phyloP scores from a whole-genome alignment of 306 rosid species.

The Abrus pulchellus region DNA sequence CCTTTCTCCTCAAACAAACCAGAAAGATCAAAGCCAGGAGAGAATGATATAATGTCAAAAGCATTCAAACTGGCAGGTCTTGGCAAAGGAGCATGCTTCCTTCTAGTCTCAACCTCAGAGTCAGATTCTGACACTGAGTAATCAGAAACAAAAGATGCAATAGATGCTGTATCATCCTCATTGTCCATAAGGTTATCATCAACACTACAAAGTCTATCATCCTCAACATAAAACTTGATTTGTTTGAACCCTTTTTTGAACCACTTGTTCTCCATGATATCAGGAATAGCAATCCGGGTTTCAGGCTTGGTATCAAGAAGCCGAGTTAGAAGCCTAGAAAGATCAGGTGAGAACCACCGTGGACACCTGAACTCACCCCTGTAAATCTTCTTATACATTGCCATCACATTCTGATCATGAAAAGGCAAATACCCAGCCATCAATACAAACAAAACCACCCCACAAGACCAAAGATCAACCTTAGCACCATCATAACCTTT shows the following conservation, averaged over 20 bases:
- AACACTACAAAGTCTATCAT: conserved; percentile 77
- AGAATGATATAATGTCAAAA: conserved; percentile 85
- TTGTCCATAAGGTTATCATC: conserved; percentile 51
- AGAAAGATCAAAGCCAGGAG: conserved; percentile 81
- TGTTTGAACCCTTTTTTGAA: conserved; percentile 90
- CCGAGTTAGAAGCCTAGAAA: conserved; percentile 56
- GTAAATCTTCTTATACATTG: conserved; percentile 91
- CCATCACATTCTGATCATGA: conserved; percentile 90
- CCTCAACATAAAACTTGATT: conserved; percentile 86
- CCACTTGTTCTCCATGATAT: conserved; percentile 90
- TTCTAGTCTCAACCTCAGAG: conserved; percentile 50
- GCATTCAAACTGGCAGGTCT: conserved; percentile 93
- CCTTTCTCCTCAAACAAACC: conserved; percentile 91
- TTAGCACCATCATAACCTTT: conserved; percentile 89
- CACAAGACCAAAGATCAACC: conserved; percentile 96
- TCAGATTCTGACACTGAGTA: conserved; percentile 54
- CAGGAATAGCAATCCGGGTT: conserved; percentile 75
- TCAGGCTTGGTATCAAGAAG: conserved; percentile 81
- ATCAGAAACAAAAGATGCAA: conserved; percentile 55
- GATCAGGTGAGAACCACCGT: conserved; percentile 84
- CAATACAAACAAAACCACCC: conserved; percentile 81
- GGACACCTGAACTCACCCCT: conserved; percentile 89
- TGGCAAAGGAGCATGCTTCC: conserved; percentile 51
- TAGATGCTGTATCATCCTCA: conserved; percentile 51
- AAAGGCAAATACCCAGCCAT: conserved; percentile 96